Evolutionary conservation across 345 rosid genomes (phyloP), one percentile per base, ranked within the genome.

Genomic region (Moringa oleifera): DNA sequence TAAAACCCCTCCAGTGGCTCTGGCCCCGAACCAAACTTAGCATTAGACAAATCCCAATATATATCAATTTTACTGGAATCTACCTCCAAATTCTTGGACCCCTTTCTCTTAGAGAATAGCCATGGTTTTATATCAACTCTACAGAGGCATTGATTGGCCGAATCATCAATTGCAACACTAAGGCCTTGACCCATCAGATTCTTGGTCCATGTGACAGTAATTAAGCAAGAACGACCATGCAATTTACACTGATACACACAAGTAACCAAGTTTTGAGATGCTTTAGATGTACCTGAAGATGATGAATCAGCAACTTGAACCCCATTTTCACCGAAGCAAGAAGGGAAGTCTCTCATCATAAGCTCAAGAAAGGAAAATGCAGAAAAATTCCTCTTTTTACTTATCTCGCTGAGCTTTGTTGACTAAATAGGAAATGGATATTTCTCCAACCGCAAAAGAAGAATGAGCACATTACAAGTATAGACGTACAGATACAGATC

Each of bases 311-410:
- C 95, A 46, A 89, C 82, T 76, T 92, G 98, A 66, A 92, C 93
- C 52, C 96, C 98, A 71, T 81, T 92, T 77, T 92, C 98, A 63
- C 96, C 95, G 53, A 89, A 92, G 77, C 96, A 92, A 73, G 98
- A 92, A 73, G 95, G 95, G 72, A 92, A 92, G 73, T 92, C 98
- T 83, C 80, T 89, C 96, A 92, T 89, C 65, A 28, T 67, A 46
- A 25, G 61, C 56, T 51, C 36, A 64, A 24, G 47, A 1, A 8
- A 28, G 33, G 33, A 28, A 28, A 28, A 28, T 28, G 33, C 17
- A 18, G 18, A n/a, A 7, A 61, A 51, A 7, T 33, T 22, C 31
- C 57, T 24, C 21, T 55, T n/a, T n/a, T 51, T 53, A 8, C 62
- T 41, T 28, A 46, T 28, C 57, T 25, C 68, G 60, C 61, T 28